A percentile compares a stretch with the other conserved stretches of the same genome.
Evolutionary conservation across 352 stramenopile species (phyloP).

Genomic region (Phytophthora agathidicida): DNA sequence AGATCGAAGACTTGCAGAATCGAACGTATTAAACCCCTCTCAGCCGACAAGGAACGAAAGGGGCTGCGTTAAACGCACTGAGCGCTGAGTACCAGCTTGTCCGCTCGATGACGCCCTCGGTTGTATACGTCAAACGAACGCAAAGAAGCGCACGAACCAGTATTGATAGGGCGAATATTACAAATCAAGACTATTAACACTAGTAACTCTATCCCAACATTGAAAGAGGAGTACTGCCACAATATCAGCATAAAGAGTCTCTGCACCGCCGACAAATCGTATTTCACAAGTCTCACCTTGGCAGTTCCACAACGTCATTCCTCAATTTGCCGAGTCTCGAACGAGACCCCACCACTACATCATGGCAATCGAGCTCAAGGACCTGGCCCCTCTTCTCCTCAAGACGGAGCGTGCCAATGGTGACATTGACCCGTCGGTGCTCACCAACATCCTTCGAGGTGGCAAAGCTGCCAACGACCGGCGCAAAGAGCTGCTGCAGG

Average conservation of each 20-base stretch:
- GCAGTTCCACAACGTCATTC: conserved; percentile 14
- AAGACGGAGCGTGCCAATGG: conserved; percentile 62
- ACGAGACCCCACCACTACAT: background rate
- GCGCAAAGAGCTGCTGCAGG: conserved; percentile 44
- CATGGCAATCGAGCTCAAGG: conserved; percentile 55
- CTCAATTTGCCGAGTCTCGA: conserved; percentile 12
- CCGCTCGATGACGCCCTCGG: background rate
- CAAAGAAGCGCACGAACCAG: too few species aligned
- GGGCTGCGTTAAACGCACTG: background rate
- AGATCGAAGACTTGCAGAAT: too few species aligned
- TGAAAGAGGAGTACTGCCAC: too few species aligned
- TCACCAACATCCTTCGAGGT: conserved; percentile 44
- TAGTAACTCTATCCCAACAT: too few species aligned
- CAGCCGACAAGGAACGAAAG: too few species aligned
- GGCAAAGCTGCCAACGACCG: conserved; percentile 40
- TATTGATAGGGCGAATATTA: too few species aligned
- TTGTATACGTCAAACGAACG: conserved; percentile 24
- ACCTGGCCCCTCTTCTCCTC: conserved; percentile 60
- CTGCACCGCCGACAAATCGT: conserved; percentile 7
- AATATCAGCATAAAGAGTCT: background rate
- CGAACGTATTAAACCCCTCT: too few species aligned
- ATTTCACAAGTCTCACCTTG: conserved; percentile 5
- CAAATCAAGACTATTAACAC: too few species aligned
- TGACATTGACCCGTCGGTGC: conserved; percentile 41
- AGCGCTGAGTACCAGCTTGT: too few species aligned